A percentile compares a stretch with the other conserved stretches of the same genome.
These are phyloP conservation scores for Botrytis pseudocinerea DNA, from an alignment of 2,329 filamentous ascomycete genomes.

Conservation along the genomic window DNA sequence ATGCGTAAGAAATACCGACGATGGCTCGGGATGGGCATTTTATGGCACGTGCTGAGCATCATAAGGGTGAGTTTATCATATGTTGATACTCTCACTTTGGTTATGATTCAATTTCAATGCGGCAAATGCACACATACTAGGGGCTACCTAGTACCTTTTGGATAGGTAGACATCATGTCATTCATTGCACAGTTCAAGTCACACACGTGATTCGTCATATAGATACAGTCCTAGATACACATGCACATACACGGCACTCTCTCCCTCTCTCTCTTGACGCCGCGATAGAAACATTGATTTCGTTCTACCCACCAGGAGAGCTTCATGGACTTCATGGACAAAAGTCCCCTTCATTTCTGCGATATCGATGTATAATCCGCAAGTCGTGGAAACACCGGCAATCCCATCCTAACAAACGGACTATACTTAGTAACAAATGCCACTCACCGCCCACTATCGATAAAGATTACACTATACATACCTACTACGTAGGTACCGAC, in stretches of 20 bases:
- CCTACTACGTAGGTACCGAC: too few relatives aligned
- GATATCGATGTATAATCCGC: not conserved
- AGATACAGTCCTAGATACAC: not conserved
- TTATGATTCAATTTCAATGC: not conserved
- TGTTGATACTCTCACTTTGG: not conserved
- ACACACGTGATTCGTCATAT: not conserved
- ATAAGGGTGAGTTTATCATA: not conserved
- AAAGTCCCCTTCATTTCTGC: not conserved
- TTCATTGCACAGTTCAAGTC: not conserved
- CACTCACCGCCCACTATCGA: conserved; percentile 8
- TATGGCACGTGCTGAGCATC: not conserved
- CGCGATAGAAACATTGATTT: not conserved
- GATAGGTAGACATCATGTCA: not conserved
- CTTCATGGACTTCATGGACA: not conserved
- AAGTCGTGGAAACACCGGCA: too few relatives aligned
- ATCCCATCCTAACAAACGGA: too few relatives aligned
- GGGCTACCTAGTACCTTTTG: not conserved
- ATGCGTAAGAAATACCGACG: not conserved
- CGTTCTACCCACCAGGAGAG: not conserved
- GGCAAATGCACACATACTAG: not conserved
- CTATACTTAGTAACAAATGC: conserved; percentile 1
- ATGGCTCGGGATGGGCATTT: not conserved
- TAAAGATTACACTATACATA: not conserved
- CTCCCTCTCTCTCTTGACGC: not conserved
- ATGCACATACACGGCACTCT: not conserved